These are phyloP conservation scores for Vitis hybrid DNA, from an alignment of 177 flowering plant genomes.

Conservation along the genomic window DNA sequence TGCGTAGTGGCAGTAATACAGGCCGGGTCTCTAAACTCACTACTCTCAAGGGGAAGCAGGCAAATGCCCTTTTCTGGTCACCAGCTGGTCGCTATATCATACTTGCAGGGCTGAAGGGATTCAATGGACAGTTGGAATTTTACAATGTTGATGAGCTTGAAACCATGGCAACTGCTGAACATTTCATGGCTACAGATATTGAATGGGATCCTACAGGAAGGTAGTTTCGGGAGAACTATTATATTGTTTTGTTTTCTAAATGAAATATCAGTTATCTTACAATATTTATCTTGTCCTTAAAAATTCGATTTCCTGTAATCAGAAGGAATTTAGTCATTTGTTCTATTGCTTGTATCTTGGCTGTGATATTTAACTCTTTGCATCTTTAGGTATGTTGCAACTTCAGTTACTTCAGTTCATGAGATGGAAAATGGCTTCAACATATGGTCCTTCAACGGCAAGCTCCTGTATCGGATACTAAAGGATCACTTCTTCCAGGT, in stretches of 20 bases:
- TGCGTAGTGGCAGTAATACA: constrained; percentile 56
- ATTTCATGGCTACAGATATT: constrained; percentile 94
- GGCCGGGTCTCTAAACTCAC: constrained; percentile 81
- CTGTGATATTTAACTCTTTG: background rate
- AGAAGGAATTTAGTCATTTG: no score
- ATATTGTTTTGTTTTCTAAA: no score
- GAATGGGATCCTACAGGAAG: constrained; percentile 99
- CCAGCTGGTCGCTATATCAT: constrained; percentile 79
- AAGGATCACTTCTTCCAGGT: constrained; percentile 97
- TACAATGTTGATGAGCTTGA: constrained; percentile 95
- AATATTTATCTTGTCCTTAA: no score
- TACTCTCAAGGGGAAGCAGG: constrained; percentile 89
- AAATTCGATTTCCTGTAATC: no score
- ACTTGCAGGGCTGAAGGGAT: constrained; percentile 86
- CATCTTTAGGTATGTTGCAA: constrained; percentile 78
- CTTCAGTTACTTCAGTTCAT: constrained; percentile 93
- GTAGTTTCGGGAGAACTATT: constrained; percentile 27
- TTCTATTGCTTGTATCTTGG: background rate
- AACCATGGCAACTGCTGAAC: constrained; percentile 90
- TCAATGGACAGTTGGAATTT: constrained; percentile 92
- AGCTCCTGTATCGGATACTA: constrained; percentile 71
- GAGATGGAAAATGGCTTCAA: constrained; percentile 98
- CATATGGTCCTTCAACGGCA: constrained; percentile 96
- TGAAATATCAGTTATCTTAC: no score
- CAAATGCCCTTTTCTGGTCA: constrained; percentile 97